A percentile compares a stretch with the other conserved stretches of the same genome.
These are phyloP conservation scores for Colletotrichum orbiculare DNA, from an alignment of 2,329 filamentous ascomycete genomes.

Conservation along the genomic window DNA sequence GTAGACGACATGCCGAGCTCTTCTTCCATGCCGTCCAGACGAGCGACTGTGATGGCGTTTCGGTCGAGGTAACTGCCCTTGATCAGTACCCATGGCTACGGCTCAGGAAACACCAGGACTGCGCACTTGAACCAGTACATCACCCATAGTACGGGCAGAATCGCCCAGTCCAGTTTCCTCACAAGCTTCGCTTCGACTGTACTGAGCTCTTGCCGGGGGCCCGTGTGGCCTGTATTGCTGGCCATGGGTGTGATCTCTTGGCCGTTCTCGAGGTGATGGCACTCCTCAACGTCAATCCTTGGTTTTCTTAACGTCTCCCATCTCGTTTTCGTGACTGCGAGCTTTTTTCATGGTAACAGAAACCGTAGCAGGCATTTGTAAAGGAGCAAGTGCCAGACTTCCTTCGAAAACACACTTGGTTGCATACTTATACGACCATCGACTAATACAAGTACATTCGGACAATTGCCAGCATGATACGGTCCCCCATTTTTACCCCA, in stretches of 20 bases:
- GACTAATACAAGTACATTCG: background rate
- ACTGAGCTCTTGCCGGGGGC: constrained; percentile 50
- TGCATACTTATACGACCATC: background rate
- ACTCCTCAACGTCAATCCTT: background rate
- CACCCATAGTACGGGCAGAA: constrained; percentile 48
- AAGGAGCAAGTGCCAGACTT: too few relatives aligned
- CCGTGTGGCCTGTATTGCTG: constrained; percentile 46
- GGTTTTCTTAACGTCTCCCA: background rate
- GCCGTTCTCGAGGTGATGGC: constrained; percentile 8
- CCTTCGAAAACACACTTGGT: too few relatives aligned
- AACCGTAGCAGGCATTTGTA: too few relatives aligned
- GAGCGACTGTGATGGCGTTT: constrained; percentile 38
- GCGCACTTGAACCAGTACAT: constrained; percentile 41
- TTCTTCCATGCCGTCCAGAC: constrained; percentile 29
- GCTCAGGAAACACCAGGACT: background rate
- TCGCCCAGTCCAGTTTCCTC: constrained; percentile 48
- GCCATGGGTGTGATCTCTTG: background rate
- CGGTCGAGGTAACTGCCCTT: constrained; percentile 37
- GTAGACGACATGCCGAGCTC: constrained; percentile 45
- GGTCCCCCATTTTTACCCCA: background rate
- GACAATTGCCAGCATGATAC: background rate
- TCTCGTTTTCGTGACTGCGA: background rate
- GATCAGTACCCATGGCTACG: background rate
- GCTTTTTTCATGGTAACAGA: background rate
- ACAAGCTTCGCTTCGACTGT: constrained; percentile 51